Conservation (phyloP, 2,329 filamentous ascomycete species). For the Nigrospora sphaerica region DNA sequence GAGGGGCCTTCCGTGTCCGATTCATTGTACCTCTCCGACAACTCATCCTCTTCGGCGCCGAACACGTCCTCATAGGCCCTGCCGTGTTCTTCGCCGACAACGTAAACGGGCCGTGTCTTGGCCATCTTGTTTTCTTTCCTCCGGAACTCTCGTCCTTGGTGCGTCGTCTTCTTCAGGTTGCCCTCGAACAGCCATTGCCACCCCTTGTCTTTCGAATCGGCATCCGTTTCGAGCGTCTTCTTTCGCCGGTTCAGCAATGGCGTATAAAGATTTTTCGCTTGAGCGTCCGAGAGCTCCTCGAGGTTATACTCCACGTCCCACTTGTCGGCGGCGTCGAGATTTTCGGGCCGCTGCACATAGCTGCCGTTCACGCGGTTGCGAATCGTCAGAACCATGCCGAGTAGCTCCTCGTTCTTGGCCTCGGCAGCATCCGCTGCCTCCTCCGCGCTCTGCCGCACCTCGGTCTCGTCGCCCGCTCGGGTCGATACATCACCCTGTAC, state of each 20-base stretch:
- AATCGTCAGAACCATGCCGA: constrained; percentile 66
- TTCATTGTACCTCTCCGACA: background rate
- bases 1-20: background rate
- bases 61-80: constrained; percentile 28
- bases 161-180: constrained; percentile 31
- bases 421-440: constrained; percentile 3
- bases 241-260: constrained; percentile 49
- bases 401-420: constrained; percentile 31
- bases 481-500: background rate
- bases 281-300: constrained; percentile 45
- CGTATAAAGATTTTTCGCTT: constrained; percentile 46
- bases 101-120: constrained; percentile 34
- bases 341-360: constrained; percentile 53
- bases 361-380: constrained; percentile 65
- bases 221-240: constrained; percentile 32
- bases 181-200: constrained; percentile 42
- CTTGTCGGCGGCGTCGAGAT: constrained; percentile 30
- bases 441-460: background rate
- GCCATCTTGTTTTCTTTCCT: constrained; percentile 45
- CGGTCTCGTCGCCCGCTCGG: background rate
- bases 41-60: constrained; percentile 3
- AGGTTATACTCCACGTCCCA: constrained; percentile 80
- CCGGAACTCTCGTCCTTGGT: constrained; percentile 53
- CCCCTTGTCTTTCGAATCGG: constrained; percentile 30
- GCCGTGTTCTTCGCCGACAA: constrained; percentile 35